These are phyloP conservation scores for Kockovaella imperatae DNA, from an alignment of 768 basidiomycete genomes.

Conservation along the genomic window DNA sequence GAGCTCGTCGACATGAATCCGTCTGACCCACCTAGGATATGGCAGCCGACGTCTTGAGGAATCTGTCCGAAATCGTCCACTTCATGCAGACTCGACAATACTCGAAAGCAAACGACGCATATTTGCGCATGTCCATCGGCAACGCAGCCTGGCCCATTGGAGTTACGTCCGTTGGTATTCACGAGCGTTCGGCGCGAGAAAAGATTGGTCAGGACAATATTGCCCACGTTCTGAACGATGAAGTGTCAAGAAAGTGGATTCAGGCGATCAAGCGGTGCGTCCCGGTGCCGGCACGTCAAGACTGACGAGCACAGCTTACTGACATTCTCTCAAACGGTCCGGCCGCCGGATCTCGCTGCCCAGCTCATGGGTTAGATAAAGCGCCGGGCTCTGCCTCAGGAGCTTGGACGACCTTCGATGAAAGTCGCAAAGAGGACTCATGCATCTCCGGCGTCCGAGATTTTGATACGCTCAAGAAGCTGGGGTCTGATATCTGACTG, in stretches of 20 bases:
- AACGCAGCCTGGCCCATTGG: conserved; percentile 99
- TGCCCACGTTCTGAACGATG: conserved; percentile 96
- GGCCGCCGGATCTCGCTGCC: conserved; percentile 76
- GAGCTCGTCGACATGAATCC: conserved; percentile 37
- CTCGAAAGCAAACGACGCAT: conserved; percentile 91
- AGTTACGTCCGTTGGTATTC: conserved; percentile 98
- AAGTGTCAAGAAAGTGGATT: conserved; percentile 97
- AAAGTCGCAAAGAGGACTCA: no score
- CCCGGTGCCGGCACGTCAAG: neutral
- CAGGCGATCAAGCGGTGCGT: conserved; percentile 84
- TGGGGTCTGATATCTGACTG: no score
- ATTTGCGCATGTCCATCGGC: conserved; percentile 91
- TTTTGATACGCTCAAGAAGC: no score
- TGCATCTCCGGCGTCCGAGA: no score
- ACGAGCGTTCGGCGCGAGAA: conserved; percentile 94
- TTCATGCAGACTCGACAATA: conserved; percentile 95
- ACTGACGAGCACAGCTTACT: conserved; percentile 56
- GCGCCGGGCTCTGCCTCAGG: no score
- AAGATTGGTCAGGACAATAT: conserved; percentile 97
- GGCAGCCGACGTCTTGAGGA: conserved; percentile 70
- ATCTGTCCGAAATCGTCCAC: conserved; percentile 88
- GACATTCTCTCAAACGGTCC: conserved; percentile 92
- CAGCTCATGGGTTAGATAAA: conserved; percentile 80
- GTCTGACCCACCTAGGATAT: conserved; percentile 52
- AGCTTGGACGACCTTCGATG: no score